phyloP scores from a whole-genome alignment of 176 grass and related monocot genomes.

The Zoysia pacifica region DNA sequence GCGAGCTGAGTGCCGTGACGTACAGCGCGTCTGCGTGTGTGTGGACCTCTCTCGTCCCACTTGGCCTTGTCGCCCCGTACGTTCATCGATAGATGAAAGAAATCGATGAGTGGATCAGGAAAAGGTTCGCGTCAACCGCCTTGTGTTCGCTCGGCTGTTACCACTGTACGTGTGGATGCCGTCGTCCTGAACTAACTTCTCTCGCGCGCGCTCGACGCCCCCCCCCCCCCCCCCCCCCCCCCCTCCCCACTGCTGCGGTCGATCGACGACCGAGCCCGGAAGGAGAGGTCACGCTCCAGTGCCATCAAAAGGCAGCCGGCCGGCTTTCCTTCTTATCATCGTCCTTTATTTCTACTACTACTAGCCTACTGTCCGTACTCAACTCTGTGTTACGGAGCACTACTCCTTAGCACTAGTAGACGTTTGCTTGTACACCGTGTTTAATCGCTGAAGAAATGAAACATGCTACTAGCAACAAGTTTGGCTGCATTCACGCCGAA shows the following conservation, averaged over 20 bases:
- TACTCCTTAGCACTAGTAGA: neutral
- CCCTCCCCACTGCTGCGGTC: neutral
- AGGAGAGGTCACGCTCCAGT: neutral
- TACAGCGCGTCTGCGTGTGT: conserved; percentile 24
- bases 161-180: conserved; percentile 20
- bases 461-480: neutral
- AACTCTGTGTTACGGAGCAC: neutral
- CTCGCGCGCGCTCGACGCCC: conserved; percentile 17
- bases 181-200: neutral
- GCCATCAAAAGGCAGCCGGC: conserved; percentile 19
- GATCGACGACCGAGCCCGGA: neutral
- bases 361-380: neutral
- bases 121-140: conserved; percentile 39
- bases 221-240: no score
- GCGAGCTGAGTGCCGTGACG: neutral
- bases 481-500: neutral
- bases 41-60: conserved; percentile 37
- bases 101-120: conserved; percentile 40
- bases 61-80: conserved; percentile 44
- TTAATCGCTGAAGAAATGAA: neutral
- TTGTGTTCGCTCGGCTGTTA: conserved; percentile 30
- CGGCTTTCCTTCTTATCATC: neutral
- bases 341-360: neutral
- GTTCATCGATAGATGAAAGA: conserved; percentile 18
- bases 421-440: neutral